These are phyloP conservation scores for Tubosaeta sp. DNA, from an alignment of 768 basidiomycete genomes.

Conservation along the genomic window DNA sequence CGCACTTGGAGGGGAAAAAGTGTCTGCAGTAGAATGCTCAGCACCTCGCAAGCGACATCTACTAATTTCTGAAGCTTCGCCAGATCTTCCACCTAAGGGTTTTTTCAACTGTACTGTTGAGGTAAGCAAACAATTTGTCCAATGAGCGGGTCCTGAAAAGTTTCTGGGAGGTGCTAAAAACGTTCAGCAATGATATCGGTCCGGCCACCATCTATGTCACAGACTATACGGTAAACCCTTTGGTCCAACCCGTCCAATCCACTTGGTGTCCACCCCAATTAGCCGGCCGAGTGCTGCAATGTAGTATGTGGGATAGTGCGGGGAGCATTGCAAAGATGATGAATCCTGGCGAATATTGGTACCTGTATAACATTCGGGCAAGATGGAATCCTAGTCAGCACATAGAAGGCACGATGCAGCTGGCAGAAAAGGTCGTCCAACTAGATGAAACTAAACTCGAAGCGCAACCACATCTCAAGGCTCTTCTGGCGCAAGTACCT, in stretches of 20 bases:
- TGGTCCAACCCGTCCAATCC: constrained; percentile 31
- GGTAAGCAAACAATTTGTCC: constrained; percentile 33
- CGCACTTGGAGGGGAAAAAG: constrained; percentile 14
- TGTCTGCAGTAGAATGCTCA: constrained; percentile 12
- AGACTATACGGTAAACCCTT: constrained; percentile 53
- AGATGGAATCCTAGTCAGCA: constrained; percentile 34
- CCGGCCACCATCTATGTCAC: constrained; percentile 56
- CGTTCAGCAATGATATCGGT: constrained; percentile 34
- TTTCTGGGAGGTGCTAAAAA: constrained; percentile 44
- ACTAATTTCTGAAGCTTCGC: constrained; percentile 48
- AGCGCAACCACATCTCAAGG: constrained; percentile 37
- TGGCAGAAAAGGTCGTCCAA: constrained; percentile 39
- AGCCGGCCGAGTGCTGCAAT: constrained; percentile 42
- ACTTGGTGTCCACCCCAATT: constrained; percentile 48
- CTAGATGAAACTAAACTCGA: constrained; percentile 40
- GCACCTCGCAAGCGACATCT: constrained; percentile 35
- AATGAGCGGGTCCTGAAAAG: background rate
- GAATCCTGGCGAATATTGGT: constrained; percentile 47
- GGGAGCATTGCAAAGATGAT: constrained; percentile 38
- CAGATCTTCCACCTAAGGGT: constrained; percentile 39
- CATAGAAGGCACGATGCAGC: constrained; percentile 51
- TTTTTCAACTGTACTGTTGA: constrained; percentile 65
- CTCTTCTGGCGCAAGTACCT: constrained; percentile 47
- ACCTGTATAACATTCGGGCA: constrained; percentile 50
- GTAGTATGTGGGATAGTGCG: constrained; percentile 59